phyloP scores from a whole-genome alignment of 1,284 basidiomycete genomes.

The Ustilago sp. region DNA sequence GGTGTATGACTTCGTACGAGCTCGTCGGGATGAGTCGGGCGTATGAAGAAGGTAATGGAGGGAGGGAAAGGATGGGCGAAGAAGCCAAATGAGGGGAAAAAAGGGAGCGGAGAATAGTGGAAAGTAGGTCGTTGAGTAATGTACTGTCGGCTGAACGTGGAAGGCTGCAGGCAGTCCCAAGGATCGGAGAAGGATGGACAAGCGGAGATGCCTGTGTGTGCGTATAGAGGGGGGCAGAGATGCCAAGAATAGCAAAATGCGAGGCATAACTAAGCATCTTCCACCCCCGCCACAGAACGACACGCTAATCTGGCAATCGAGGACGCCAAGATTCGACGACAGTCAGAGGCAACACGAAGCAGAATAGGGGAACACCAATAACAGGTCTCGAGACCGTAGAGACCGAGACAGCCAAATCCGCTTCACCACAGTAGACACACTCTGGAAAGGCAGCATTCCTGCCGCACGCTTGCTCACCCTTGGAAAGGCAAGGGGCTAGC shows the following conservation, averaged over 20 bases:
- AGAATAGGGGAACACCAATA: conserved; percentile 3
- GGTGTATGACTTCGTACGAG: neutral
- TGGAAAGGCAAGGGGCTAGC: conserved; percentile 21
- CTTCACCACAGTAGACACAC: neutral
- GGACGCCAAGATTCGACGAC: conserved; percentile 36
- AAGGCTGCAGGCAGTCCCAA: neutral
- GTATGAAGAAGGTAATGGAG: neutral
- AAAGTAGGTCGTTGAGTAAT: conserved; percentile 11
- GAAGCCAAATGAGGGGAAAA: neutral
- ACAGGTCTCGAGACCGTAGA: neutral
- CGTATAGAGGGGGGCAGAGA: neutral
- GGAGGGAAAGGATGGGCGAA: neutral
- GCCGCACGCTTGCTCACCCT: conserved; percentile 30
- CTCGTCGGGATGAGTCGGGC: neutral
- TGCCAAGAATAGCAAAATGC: conserved; percentile 29
- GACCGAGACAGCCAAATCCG: neutral
- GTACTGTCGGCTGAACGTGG: conserved; percentile 13
- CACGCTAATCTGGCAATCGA: neutral
- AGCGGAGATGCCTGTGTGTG: conserved; percentile 5
- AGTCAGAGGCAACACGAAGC: neutral
- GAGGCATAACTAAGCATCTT: neutral
- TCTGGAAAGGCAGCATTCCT: conserved; percentile 16
- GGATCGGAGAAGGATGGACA: neutral
- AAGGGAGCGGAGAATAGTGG: neutral
- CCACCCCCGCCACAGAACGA: neutral